Evolutionary conservation across 306 rosid genomes (phyloP).

Genomic region (Lathyrus tuberosus): DNA sequence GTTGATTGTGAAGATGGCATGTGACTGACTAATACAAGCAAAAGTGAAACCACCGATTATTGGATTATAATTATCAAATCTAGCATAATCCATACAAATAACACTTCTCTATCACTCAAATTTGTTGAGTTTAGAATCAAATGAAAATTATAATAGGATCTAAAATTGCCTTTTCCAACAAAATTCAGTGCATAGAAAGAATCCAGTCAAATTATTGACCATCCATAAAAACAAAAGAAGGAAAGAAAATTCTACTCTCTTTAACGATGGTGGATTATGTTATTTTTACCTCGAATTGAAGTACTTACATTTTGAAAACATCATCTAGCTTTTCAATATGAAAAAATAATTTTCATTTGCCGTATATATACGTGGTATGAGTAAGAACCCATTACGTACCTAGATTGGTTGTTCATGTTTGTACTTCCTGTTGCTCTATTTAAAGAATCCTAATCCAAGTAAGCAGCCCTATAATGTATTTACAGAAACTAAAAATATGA

Average conservation of each 20-base stretch:
- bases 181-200: conserved; percentile 31
- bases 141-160: conserved; percentile 27
- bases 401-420: conserved; percentile 87
- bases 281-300: conserved; percentile 10
- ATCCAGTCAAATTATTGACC: conserved; percentile 22
- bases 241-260: conserved; percentile 23
- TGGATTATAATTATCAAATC: too few relatives aligned
- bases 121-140: conserved; percentile 31
- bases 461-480: too few relatives aligned
- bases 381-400: conserved; percentile 48
- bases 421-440: too few relatives aligned
- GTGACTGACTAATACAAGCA: too few relatives aligned
- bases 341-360: conserved; percentile 23
- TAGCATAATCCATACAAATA: conserved; percentile 23
- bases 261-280: conserved; percentile 11
- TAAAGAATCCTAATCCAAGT: too few relatives aligned
- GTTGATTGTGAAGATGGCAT: too few relatives aligned
- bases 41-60: too few relatives aligned
- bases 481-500: too few relatives aligned
- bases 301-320: conserved; percentile 23
- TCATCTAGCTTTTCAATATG: conserved; percentile 21
- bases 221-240: conserved; percentile 28
- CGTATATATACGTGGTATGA: too few relatives aligned
- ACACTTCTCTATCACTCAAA: conserved; percentile 34
- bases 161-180: conserved; percentile 27